A percentile compares a stretch with the other conserved stretches of the same genome.
Conservation (phyloP, 1,139 yeast species). For the Williopsis jadinii region DNA sequence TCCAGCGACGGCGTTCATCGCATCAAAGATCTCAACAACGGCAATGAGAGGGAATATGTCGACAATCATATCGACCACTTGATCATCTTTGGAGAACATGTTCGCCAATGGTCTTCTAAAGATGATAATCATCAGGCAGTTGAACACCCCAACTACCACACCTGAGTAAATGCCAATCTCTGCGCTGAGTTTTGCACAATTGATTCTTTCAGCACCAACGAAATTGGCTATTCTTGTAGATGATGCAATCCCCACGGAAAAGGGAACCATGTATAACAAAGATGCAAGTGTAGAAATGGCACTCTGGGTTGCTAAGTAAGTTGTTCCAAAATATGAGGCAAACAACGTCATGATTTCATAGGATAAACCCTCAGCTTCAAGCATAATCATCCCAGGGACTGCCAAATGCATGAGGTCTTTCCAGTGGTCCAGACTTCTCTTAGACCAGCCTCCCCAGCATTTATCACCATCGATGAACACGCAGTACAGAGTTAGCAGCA, state of each 20-base stretch:
- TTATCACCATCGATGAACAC: conserved; percentile 54
- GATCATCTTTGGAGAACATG: conserved; percentile 63
- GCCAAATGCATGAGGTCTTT: conserved; percentile 51
- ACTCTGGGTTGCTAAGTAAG: conserved; percentile 82
- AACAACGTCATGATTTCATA: conserved; percentile 66
- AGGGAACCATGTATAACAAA: conserved; percentile 77
- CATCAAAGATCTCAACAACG: conserved; percentile 68
- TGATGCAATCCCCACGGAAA: conserved; percentile 81
- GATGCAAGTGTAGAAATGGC: conserved; percentile 80
- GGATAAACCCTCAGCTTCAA: conserved; percentile 68
- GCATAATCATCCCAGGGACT: conserved; percentile 66
- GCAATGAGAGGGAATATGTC: conserved; percentile 69
- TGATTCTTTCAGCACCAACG: conserved; percentile 69
- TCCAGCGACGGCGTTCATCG: conserved; percentile 76
- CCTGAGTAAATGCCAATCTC: conserved; percentile 58
- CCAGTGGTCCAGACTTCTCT: conserved; percentile 53
- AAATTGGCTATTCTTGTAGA: conserved; percentile 86
- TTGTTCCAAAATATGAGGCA: conserved; percentile 77
- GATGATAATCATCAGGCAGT: conserved; percentile 45
- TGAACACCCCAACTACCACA: conserved; percentile 46
- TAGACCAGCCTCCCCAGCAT: conserved; percentile 63
- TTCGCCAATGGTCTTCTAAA: conserved; percentile 53
- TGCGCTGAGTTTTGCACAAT: conserved; percentile 59
- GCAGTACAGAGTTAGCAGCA: conserved; percentile 47
- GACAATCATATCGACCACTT: conserved; percentile 45